Evolutionary conservation across 805 yeast genomes (phyloP).

Genomic region (Lipomyces yamadae): DNA sequence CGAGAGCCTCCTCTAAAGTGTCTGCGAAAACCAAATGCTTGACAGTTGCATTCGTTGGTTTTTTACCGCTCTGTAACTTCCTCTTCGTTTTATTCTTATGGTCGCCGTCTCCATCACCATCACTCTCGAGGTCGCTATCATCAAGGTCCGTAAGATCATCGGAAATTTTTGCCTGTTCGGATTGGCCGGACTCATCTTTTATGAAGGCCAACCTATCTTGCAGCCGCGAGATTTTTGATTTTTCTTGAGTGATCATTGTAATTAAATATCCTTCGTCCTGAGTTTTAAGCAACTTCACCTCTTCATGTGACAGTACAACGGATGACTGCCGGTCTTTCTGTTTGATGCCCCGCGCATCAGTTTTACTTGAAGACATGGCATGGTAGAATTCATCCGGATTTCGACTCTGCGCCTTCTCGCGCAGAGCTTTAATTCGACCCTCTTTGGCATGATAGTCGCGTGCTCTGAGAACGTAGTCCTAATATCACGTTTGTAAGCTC

Average conservation of each 20-base stretch:
- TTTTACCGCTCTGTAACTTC: background rate
- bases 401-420: constrained; percentile 69
- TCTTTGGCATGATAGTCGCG: constrained; percentile 64
- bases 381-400: constrained; percentile 97
- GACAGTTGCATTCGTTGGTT: background rate
- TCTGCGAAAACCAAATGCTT: constrained; percentile 88
- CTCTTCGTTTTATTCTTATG: constrained; percentile 50
- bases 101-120: constrained; percentile 42
- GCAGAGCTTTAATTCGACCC: constrained; percentile 66
- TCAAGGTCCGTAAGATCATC: constrained; percentile 46
- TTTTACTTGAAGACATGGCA: constrained; percentile 76
- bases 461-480: constrained; percentile 72
- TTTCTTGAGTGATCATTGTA: constrained; percentile 73
- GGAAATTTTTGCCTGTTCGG: constrained; percentile 27
- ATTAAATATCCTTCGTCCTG: constrained; percentile 89
- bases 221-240: constrained; percentile 64
- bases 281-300: constrained; percentile 75
- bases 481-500: background rate
- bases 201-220: constrained; percentile 44
- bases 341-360: constrained; percentile 58
- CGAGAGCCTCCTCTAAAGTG: constrained; percentile 55
- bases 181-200: background rate
- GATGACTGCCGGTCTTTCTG: constrained; percentile 56
- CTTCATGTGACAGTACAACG: constrained; percentile 56
- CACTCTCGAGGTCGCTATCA: constrained; percentile 51